Base-by-base conservation (phyloP, 495 filamentous ascomycete species). In the Tuber indicum region DNA sequence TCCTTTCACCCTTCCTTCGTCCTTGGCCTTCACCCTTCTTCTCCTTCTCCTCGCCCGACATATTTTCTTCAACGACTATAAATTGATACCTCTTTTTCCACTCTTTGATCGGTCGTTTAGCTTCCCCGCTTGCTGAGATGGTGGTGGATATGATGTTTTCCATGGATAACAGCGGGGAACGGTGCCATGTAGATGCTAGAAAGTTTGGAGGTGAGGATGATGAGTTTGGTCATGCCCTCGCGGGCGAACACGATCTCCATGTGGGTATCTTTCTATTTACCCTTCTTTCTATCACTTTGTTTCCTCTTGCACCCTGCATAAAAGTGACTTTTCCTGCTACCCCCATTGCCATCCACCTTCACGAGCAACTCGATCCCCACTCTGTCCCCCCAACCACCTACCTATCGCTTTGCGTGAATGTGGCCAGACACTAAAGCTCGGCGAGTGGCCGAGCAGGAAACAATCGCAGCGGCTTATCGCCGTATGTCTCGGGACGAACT, bases 401-500 rank as follows among this genome's bases (percentile, higher is more conserved):
- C 41, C 66, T 1, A 39, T 43, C 23, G 36, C 12, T 71, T 71
- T 10, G 74, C 32, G 69, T 45, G 19, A 17, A 41, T 26, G 39
- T 74, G 74, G 74, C 23, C 41, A 71, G 47, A 21, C 36, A 72
- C 36, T 23, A 42, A 52, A 21, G 52, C n/a, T 58, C 52, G 52
- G 52, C 52, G n/a, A 14, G n/a, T 75, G 39, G 4, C 23, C 42
- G 36, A 43, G 41, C 58, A 82, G 81, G 77, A 82, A 26, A 81
- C 80, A 26, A 75, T 82, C 46, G 75, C 75, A 23, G 71, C 73
- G 21, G 82, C 82, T 21, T 83, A 83, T 71, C 76, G 75, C 21
- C 82, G 74, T n/a, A 75, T 83, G 44, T 79, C 82, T 49, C 71
- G 72, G 39, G 77, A 76, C 21, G 82, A 83, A 70, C 82, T 83